phyloP scores from a whole-genome alignment of 2,329 filamentous ascomycete genomes.

The Nemania sp. region DNA sequence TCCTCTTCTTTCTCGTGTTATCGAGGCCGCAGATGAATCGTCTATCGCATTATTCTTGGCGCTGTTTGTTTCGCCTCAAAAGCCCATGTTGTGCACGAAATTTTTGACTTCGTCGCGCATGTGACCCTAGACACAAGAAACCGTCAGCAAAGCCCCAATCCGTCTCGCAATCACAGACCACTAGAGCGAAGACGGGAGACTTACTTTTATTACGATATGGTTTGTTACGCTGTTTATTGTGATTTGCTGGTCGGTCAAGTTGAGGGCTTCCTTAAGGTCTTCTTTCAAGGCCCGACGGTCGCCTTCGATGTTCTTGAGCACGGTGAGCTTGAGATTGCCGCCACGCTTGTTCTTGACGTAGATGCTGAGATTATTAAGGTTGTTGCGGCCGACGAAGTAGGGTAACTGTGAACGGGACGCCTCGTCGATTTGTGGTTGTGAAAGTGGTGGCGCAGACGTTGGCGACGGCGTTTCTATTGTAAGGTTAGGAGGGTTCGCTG shows the following conservation, averaged over 20 bases:
- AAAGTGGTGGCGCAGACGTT: background rate
- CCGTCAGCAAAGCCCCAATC: background rate
- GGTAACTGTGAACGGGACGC: slow-evolving; percentile 53
- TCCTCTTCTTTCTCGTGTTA: background rate
- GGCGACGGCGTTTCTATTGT: slow-evolving; percentile 7
- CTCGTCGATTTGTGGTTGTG: too few relatives aligned
- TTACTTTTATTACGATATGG: slow-evolving; percentile 76
- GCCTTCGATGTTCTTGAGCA: slow-evolving; percentile 79
- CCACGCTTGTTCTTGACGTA: slow-evolving; percentile 76
- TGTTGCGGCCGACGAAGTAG: slow-evolving; percentile 75
- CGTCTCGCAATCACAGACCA: background rate
- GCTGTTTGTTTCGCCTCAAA: slow-evolving; percentile 24
- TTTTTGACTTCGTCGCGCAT: slow-evolving; percentile 27
- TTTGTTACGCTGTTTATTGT: slow-evolving; percentile 63
- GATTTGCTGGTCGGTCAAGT: slow-evolving; percentile 58
- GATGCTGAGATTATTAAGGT: slow-evolving; percentile 71
- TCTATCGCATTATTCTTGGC: too few relatives aligned
- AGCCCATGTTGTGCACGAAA: slow-evolving; percentile 34
- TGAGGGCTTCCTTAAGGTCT: slow-evolving; percentile 64
- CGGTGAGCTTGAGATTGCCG: slow-evolving; percentile 73
- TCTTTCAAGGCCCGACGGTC: slow-evolving; percentile 64
- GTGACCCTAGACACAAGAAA: slow-evolving; percentile 28
- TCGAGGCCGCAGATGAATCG: too few relatives aligned
- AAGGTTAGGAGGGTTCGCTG: background rate
- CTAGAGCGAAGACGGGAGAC: background rate